Evolutionary conservation across 2,329 filamentous ascomycete species (phyloP).

Genomic region (Penicillium sp.): DNA sequence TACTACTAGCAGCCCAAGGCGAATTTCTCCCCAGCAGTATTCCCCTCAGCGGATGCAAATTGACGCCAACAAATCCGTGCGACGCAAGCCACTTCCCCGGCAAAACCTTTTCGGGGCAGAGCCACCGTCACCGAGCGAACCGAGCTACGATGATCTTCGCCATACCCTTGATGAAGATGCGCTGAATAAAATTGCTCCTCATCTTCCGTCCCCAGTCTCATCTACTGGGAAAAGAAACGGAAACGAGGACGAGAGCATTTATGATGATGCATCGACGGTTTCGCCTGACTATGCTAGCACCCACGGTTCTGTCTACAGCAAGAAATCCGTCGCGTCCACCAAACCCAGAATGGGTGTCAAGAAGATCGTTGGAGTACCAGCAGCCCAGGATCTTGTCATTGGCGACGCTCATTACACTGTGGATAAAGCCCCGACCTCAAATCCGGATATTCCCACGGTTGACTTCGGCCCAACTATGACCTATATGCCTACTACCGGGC

Average conservation of each 20-base stretch:
- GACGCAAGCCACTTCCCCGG: slow-evolving; percentile 54
- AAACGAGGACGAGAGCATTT: slow-evolving; percentile 45
- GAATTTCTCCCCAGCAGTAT: neutral
- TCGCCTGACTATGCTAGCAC: slow-evolving; percentile 80
- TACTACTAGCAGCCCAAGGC: slow-evolving; percentile 10
- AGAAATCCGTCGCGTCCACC: slow-evolving; percentile 41
- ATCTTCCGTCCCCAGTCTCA: slow-evolving; percentile 28
- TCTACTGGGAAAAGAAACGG: slow-evolving; percentile 9
- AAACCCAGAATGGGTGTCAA: slow-evolving; percentile 74
- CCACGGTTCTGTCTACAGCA: slow-evolving; percentile 51
- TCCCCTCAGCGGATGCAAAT: slow-evolving; percentile 20
- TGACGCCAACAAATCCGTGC: slow-evolving; percentile 46
- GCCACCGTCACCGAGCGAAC: slow-evolving; percentile 31
- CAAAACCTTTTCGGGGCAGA: slow-evolving; percentile 25
- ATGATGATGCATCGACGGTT: slow-evolving; percentile 62
- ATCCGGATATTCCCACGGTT: slow-evolving; percentile 66
- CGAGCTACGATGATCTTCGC: slow-evolving; percentile 42
- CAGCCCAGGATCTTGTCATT: slow-evolving; percentile 45
- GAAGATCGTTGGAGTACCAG: slow-evolving; percentile 66
- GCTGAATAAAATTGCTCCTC: slow-evolving; percentile 49
- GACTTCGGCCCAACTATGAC: slow-evolving; percentile 85
- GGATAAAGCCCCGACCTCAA: slow-evolving; percentile 33
- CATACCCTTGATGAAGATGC: slow-evolving; percentile 49
- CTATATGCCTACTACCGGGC: slow-evolving; percentile 56
- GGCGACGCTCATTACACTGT: slow-evolving; percentile 48